A percentile compares a stretch with the other conserved stretches of the same genome.
Evolutionary conservation across 2,329 filamentous ascomycete genomes (phyloP).

Genomic region (Exophiala viscosa): DNA sequence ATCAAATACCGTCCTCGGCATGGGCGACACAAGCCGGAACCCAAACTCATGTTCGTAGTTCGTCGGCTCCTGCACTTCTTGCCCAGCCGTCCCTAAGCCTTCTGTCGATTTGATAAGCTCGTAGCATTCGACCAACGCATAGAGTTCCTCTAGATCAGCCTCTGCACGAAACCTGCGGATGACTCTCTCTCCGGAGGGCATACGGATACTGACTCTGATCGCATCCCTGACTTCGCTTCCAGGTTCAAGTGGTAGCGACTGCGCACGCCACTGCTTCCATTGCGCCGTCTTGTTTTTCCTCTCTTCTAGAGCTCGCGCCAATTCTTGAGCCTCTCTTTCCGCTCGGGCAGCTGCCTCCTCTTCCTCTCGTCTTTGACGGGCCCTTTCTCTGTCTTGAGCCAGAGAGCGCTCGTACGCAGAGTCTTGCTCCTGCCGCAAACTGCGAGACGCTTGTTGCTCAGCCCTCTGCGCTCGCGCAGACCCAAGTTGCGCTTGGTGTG

Average conservation of each 20-base stretch:
- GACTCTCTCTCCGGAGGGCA: constrained; percentile 67
- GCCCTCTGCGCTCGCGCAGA: constrained; percentile 70
- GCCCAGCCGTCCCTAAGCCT: constrained; percentile 30
- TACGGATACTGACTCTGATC: constrained; percentile 65
- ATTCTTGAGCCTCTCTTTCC: constrained; percentile 56
- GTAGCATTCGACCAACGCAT: constrained; percentile 93
- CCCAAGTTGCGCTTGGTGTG: constrained; percentile 71
- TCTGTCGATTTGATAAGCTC: constrained; percentile 53
- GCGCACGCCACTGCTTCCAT: constrained; percentile 78
- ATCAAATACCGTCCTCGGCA: constrained; percentile 78
- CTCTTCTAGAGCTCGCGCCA: constrained; percentile 51
- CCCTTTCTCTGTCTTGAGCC: constrained; percentile 80
- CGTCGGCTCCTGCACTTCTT: constrained; percentile 52
- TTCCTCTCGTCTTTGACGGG: constrained; percentile 70
- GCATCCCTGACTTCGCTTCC: constrained; percentile 59
- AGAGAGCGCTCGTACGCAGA: constrained; percentile 89
- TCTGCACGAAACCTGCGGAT: constrained; percentile 68
- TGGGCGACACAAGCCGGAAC: constrained; percentile 80
- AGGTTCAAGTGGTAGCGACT: constrained; percentile 66
- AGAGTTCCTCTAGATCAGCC: constrained; percentile 80
- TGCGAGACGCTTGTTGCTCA: constrained; percentile 77
- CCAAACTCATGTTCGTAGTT: constrained; percentile 75
- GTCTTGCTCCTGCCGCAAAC: constrained; percentile 81
- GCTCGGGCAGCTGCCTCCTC: constrained; percentile 60
- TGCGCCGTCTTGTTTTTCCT: constrained; percentile 55